These are phyloP conservation scores for Lipomyces japonicus DNA, from an alignment of 805 yeast genomes.

Conservation along the genomic window DNA sequence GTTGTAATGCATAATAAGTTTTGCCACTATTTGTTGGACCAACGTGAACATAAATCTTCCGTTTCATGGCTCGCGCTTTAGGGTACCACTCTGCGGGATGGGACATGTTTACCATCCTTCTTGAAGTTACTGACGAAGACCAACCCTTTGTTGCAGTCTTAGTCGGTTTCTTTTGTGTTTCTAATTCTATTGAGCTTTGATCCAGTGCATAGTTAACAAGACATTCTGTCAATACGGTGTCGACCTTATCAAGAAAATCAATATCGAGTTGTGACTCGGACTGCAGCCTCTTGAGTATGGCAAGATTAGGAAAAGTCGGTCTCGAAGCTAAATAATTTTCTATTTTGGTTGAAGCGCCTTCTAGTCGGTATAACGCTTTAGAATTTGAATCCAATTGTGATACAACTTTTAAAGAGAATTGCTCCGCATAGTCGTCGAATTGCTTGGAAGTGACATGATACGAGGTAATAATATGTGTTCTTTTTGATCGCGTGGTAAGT, in stretches of 20 bases:
- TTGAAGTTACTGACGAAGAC: not conserved
- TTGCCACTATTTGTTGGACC: conserved; percentile 98
- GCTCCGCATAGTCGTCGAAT: no score
- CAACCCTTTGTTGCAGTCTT: no score
- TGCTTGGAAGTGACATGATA: no score
- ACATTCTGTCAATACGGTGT: conserved; percentile 1
- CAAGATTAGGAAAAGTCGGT: conserved; percentile 20
- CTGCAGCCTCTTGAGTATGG: conserved; percentile 1
- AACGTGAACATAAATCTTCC: conserved; percentile 85
- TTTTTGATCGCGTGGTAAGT: no score
- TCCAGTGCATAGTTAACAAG: conserved; percentile 1
- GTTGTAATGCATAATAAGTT: conserved; percentile 75
- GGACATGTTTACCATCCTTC: conserved; percentile 40
- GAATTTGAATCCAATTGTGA: no score
- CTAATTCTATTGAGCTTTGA: not conserved
- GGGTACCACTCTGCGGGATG: conserved; percentile 82
- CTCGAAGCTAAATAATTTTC: no score
- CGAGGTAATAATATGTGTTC: no score
- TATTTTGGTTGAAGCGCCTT: no score
- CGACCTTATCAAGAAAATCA: not conserved
- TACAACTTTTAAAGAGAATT: no score
- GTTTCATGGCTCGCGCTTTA: conserved; percentile 68
- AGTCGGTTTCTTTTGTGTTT: not conserved
- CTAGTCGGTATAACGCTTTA: no score
- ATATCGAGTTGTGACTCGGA: not conserved